Evolutionary conservation across 2,329 filamentous ascomycete species (phyloP).

Genomic region (Beauveria rudraprayagi): DNA sequence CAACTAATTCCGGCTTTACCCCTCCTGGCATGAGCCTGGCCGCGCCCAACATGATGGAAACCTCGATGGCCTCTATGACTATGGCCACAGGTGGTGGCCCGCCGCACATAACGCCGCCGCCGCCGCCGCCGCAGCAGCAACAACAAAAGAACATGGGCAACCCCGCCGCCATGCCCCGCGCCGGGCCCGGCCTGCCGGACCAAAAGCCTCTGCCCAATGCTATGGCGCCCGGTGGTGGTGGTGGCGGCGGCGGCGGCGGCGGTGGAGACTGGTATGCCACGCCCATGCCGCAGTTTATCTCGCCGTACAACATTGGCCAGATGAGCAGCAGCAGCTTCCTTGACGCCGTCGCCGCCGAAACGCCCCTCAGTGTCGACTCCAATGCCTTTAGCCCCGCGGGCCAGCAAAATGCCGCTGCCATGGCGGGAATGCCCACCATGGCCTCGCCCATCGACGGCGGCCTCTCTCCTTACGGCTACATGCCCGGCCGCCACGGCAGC

Average conservation of each 20-base stretch:
- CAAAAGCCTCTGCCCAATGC: conserved; percentile 37
- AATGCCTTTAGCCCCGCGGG: conserved; percentile 24
- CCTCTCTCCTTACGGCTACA: conserved; percentile 16
- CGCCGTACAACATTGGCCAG: conserved; percentile 41
- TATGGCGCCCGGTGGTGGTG: conserved; percentile 24
- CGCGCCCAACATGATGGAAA: conserved; percentile 23
- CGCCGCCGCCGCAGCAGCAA: no score
- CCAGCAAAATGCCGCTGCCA: neutral
- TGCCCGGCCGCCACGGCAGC: conserved; percentile 52
- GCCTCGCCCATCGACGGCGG: conserved; percentile 10
- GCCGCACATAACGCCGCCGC: conserved; percentile 23
- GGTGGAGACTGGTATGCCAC: conserved; percentile 44
- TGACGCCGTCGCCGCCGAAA: conserved; percentile 19
- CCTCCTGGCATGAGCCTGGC: conserved; percentile 30
- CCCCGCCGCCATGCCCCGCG: conserved; percentile 34
- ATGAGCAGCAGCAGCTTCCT: conserved; percentile 34
- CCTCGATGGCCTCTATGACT: neutral
- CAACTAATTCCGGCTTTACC: conserved; percentile 23
- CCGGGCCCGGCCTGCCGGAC: conserved; percentile 26
- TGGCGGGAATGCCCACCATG: conserved; percentile 24
- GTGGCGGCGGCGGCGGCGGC: no score
- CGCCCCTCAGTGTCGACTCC: conserved; percentile 21
- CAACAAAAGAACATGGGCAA: conserved; percentile 20
- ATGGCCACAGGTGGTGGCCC: neutral
- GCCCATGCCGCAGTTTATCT: conserved; percentile 43